phyloP scores from a whole-genome alignment of 345 rosid genomes.

The Aquilaria malaccensis region DNA sequence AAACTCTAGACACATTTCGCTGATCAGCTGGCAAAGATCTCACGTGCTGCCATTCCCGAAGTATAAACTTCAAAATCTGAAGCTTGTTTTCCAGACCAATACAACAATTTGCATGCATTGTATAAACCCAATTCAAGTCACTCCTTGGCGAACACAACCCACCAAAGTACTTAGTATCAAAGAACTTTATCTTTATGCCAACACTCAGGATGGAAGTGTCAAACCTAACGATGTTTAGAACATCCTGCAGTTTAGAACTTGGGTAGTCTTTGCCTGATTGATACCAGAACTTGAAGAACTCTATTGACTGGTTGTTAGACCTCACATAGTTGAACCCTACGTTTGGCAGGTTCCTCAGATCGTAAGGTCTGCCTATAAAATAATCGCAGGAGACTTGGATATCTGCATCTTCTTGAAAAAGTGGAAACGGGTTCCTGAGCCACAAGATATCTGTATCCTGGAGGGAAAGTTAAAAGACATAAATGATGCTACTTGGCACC shows the following conservation, averaged over 20 bases:
- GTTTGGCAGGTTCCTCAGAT: constrained; percentile 39
- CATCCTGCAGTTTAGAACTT: constrained; percentile 63
- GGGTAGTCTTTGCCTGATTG: constrained; percentile 36
- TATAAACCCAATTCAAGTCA: constrained; percentile 55
- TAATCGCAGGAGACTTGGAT: constrained; percentile 80
- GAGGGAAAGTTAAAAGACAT: constrained; percentile 12
- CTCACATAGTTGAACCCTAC: constrained; percentile 69
- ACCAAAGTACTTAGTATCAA: constrained; percentile 56
- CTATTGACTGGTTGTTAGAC: constrained; percentile 43
- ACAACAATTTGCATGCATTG: constrained; percentile 89
- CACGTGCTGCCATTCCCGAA: constrained; percentile 55
- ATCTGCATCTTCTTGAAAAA: constrained; percentile 45
- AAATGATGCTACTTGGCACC: neutral
- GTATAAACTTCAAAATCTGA: constrained; percentile 44
- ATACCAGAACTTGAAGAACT: constrained; percentile 72
- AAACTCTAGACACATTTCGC: constrained; percentile 33
- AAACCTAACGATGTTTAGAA: constrained; percentile 53
- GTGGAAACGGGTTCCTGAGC: constrained; percentile 68
- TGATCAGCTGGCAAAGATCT: constrained; percentile 21
- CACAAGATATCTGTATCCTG: constrained; percentile 88
- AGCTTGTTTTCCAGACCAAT: constrained; percentile 52
- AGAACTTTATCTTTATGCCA: constrained; percentile 45
- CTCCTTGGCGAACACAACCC: constrained; percentile 59
- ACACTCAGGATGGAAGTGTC: constrained; percentile 22
- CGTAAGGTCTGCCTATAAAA: constrained; percentile 33